Conservation (phyloP, 345 rosid species). For the Salix exigua region DNA sequence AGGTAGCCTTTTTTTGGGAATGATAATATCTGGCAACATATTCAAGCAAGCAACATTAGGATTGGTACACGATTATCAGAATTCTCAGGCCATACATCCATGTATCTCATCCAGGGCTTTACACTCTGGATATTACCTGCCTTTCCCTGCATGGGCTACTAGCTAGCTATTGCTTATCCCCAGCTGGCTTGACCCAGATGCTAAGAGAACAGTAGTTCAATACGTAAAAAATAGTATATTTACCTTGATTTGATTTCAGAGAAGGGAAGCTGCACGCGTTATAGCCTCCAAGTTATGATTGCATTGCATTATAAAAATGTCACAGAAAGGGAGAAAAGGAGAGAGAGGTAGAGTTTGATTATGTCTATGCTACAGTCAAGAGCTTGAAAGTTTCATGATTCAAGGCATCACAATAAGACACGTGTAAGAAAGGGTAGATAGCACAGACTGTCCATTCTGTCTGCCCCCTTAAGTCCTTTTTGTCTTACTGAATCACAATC, state of each 20-base stretch:
- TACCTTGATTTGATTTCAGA: constrained; percentile 13
- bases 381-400: constrained; percentile 3
- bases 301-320: constrained; percentile 7
- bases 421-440: constrained; percentile 1
- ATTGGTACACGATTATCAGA: neutral
- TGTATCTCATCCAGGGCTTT: neutral
- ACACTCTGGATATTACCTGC: neutral
- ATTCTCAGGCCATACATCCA: neutral
- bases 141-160: neutral
- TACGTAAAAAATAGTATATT: neutral
- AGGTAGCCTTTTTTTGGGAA: neutral
- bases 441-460: constrained; percentile 3
- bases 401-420: neutral
- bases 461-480: neutral
- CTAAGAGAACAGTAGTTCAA: neutral
- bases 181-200: neutral
- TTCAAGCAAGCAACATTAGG: neutral
- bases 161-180: neutral
- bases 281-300: constrained; percentile 13
- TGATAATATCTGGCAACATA: neutral
- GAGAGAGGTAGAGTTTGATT: neutral
- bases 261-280: constrained; percentile 6
- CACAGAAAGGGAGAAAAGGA: neutral
- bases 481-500: neutral
- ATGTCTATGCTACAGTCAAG: neutral